Conservation (phyloP, 495 filamentous ascomycete species). For the Penicillium paradoxum region DNA sequence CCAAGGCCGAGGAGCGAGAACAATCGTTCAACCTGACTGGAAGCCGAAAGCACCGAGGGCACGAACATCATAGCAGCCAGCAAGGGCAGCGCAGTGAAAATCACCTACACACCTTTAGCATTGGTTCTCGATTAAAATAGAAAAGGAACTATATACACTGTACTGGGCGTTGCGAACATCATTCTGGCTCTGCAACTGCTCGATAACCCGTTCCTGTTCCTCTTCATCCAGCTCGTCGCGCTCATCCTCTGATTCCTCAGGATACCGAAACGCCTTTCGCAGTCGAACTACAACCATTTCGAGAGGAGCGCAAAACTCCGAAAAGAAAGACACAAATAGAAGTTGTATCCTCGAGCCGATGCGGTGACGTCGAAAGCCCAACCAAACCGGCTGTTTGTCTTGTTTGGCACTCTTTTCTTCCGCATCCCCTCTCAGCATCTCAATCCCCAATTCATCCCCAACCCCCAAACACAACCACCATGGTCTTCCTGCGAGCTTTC, state of each 20-base stretch:
- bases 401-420: conserved; percentile 26
- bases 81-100: conserved; percentile 56
- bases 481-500: conserved; percentile 14
- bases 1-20: conserved; percentile 53
- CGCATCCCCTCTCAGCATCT: neutral
- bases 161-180: conserved; percentile 54
- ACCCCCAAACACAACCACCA: neutral
- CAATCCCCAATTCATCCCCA: neutral
- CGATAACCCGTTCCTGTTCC: conserved; percentile 71
- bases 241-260: conserved; percentile 45
- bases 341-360: neutral
- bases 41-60: conserved; percentile 39
- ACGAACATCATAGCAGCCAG: conserved; percentile 50
- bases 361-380: conserved; percentile 7
- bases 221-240: conserved; percentile 60
- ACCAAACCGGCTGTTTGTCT: conserved; percentile 28
- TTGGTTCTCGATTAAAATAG: neutral
- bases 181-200: conserved; percentile 52
- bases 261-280: conserved; percentile 60
- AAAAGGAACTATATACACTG: conserved; percentile 35
- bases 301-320: neutral
- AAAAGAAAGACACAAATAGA: neutral
- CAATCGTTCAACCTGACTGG: conserved; percentile 22
- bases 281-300: conserved; percentile 50
- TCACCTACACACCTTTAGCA: conserved; percentile 27